Base-by-base conservation (phyloP, 768 basidiomycete genomes). In the Kwoniella newhampshirensis region DNA sequence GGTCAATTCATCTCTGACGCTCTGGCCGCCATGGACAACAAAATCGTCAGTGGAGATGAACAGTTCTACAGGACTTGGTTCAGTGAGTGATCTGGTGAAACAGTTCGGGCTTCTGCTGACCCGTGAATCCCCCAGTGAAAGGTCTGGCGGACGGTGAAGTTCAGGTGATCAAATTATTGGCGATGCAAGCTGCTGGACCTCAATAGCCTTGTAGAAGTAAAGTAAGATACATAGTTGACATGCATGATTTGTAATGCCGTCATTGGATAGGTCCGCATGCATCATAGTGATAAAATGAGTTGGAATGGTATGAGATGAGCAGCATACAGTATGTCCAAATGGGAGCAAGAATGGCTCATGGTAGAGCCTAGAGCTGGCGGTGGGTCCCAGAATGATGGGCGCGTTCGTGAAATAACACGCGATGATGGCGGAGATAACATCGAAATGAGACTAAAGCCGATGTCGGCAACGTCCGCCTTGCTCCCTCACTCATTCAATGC, bases 1-100 rank as follows among this genome's bases (percentile, higher is more conserved):
- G 82, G 80, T 5, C 86, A 87, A 62, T 86, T 81, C 64, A 79
- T 86, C n/a, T 56, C 28, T 17, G 85, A 86, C 59, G 80, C 78
- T 35, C 53, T 77, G 41, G 65, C 65, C 4, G 74, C 66, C n/a
- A 75, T 68, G 54, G 81, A 80, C 4, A 68, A 77, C 9, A 61
- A 56, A 20, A 74, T 77, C 17, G 68, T 82, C 18, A 66, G 63
- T 9, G 57, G 59, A 3, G 73, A 76, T 27, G 63, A 62, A 36
- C 54, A 57, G 28, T 67, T 70, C 39, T 85, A 86, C 66, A 63
- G 63, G 23, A 71, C 74, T 35, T 81, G 78, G 59, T 85, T 85
- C 70, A 65, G 77, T 60, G 36, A 60, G 66, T 64, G 7, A 15
- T 15, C n/a, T 9, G 2, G 18, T 46, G 44, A 46, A 46, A 23